phyloP scores from a whole-genome alignment of 164 flowering plant species.

The Magnolia kwangsiensis region DNA sequence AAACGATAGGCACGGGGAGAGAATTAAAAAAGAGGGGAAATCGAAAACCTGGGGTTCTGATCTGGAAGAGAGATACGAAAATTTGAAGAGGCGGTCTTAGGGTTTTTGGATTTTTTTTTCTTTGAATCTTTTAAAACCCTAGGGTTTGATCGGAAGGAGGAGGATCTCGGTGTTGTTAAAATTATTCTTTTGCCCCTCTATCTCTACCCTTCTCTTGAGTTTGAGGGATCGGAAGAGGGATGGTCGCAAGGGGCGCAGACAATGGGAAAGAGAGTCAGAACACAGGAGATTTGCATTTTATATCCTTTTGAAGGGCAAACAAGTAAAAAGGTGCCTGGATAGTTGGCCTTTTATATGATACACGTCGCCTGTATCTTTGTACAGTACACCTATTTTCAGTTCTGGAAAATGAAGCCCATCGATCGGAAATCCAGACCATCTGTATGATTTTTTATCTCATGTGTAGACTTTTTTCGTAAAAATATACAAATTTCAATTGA shows the following conservation, averaged over 20 bases:
- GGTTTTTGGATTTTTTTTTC: not conserved
- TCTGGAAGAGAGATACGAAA: not conserved
- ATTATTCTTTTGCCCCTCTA: not conserved
- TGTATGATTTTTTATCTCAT: no score
- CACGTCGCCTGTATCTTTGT: no score
- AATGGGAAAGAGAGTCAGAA: not conserved
- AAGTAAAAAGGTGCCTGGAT: no score
- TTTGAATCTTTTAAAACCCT: not conserved
- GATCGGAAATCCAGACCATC: no score
- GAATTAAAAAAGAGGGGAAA: no score
- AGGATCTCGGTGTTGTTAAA: not conserved
- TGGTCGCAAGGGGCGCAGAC: not conserved
- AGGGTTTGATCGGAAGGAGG: not conserved
- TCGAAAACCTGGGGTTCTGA: not conserved
- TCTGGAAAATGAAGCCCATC: no score
- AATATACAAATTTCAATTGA: no score
- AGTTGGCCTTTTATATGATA: no score
- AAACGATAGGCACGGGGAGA: not conserved
- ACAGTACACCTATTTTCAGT: no score
- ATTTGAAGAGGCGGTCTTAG: not conserved
- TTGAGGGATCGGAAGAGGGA: not conserved
- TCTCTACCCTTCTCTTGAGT: not conserved
- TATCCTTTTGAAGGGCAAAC: not conserved
- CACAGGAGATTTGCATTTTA: not conserved
- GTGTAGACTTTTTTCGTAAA: no score